Evolutionary conservation across 2,329 filamentous ascomycete species (phyloP).

Genomic region (Aspergillus novofumigatus): DNA sequence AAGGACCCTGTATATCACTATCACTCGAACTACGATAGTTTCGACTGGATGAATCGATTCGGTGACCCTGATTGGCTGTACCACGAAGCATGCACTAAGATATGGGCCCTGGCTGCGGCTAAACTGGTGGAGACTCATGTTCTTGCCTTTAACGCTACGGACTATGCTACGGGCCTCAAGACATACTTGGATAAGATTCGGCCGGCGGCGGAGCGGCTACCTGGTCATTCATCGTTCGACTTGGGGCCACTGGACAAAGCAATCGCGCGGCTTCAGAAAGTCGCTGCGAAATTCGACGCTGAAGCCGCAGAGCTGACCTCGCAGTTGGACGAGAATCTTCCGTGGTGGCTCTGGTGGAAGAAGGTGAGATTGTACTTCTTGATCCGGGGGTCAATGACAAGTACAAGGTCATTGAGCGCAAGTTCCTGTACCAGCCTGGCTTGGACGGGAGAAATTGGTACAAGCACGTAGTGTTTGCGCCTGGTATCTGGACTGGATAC

Average conservation of each 20-base stretch:
- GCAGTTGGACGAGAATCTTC: slow-evolving; percentile 54
- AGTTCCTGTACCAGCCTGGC: slow-evolving; percentile 71
- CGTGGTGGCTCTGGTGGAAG: slow-evolving; percentile 75
- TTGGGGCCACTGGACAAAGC: slow-evolving; percentile 48
- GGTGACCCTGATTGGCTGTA: slow-evolving; percentile 63
- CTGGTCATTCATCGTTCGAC: slow-evolving; percentile 26
- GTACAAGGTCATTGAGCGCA: slow-evolving; percentile 79
- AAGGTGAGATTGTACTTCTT: slow-evolving; percentile 60
- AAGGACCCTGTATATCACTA: slow-evolving; percentile 64
- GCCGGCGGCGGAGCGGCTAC: slow-evolving; percentile 23
- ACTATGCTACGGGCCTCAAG: slow-evolving; percentile 58
- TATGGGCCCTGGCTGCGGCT: slow-evolving; percentile 60
- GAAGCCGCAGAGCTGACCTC: slow-evolving; percentile 44
- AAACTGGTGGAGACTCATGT: slow-evolving; percentile 60
- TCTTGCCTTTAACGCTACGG: slow-evolving; percentile 60
- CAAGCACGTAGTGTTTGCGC: slow-evolving; percentile 92
- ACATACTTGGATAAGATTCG: slow-evolving; percentile 37
- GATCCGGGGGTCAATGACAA: slow-evolving; percentile 68
- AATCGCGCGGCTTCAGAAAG: slow-evolving; percentile 47
- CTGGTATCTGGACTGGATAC: slow-evolving; percentile 88
- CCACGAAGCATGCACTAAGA: slow-evolving; percentile 60
- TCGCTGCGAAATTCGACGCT: slow-evolving; percentile 49
- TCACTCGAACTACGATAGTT: slow-evolving; percentile 79
- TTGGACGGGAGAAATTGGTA: slow-evolving; percentile 82
- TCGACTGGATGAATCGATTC: slow-evolving; percentile 76